Conservation (phyloP, 495 filamentous ascomycete genomes). For the Daldinia concentrica region DNA sequence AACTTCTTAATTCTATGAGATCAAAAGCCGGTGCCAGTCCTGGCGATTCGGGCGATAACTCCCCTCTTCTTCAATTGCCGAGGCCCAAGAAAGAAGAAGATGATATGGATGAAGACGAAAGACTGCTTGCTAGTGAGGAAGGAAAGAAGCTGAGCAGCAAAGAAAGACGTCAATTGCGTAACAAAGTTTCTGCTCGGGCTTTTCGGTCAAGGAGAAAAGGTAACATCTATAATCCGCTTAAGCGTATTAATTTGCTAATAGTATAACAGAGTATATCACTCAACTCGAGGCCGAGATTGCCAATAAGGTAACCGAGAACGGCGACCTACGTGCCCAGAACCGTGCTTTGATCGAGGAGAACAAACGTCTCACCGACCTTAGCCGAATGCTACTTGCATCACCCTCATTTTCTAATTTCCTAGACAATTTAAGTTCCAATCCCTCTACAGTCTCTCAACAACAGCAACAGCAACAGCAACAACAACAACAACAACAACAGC, state of each 20-base stretch:
- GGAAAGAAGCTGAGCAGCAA: constrained; percentile 97
- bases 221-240: constrained; percentile 55
- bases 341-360: constrained; percentile 80
- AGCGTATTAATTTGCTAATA: constrained; percentile 57
- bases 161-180: constrained; percentile 90
- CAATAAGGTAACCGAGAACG: constrained; percentile 72
- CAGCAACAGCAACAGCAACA: constrained; percentile 47
- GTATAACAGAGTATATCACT: constrained; percentile 82
- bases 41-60: constrained; percentile 59
- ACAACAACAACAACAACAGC: constrained; percentile 43
- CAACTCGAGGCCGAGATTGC: constrained; percentile 90
- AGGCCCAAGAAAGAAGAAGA: constrained; percentile 84
- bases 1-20: constrained; percentile 84
- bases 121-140: constrained; percentile 90
- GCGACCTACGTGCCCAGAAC: constrained; percentile 77
- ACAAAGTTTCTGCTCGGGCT: constrained; percentile 97
- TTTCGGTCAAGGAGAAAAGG: constrained; percentile 97
- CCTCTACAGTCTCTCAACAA: constrained; percentile 46
- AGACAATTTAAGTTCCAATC: constrained; percentile 70
- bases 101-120: constrained; percentile 98
- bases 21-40: constrained; percentile 63
- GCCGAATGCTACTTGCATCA: constrained; percentile 83
- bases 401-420: constrained; percentile 86
- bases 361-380: constrained; percentile 76
- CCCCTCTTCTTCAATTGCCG: constrained; percentile 65